Evolutionary conservation across 2,329 filamentous ascomycete genomes (phyloP).

Genomic region (Colletotrichum tropicicola): DNA sequence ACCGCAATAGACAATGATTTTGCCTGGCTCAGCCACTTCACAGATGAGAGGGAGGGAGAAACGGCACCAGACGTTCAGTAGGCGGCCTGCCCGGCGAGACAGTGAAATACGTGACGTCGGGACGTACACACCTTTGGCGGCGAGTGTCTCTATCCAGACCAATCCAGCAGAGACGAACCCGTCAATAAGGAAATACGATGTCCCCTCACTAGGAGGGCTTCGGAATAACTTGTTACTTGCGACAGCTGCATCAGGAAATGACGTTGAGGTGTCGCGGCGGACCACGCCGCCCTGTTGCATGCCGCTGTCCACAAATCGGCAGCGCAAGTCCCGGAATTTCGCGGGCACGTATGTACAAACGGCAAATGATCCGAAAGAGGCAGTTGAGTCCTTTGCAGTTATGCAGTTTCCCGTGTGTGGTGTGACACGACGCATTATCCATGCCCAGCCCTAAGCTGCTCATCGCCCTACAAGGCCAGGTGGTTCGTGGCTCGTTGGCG

Average conservation of each 20-base stretch:
- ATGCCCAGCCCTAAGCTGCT: conserved; percentile 20
- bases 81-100: background rate
- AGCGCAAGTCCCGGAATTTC: background rate
- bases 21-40: conserved; percentile 7
- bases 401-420: conserved; percentile 17
- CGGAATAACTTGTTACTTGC: background rate
- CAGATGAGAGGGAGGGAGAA: background rate
- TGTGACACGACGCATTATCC: conserved; percentile 10
- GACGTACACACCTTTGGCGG: background rate
- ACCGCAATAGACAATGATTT: background rate
- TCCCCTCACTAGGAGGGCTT: background rate
- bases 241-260: background rate
- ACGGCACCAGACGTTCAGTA: background rate
- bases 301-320: conserved; percentile 1
- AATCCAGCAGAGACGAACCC: background rate
- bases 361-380: conserved; percentile 2
- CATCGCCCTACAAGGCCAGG: conserved; percentile 22
- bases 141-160: background rate
- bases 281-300: conserved; percentile 13
- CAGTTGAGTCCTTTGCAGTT: background rate
- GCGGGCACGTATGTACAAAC: background rate
- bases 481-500: background rate
- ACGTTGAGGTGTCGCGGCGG: conserved; percentile 1
- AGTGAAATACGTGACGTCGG: conserved; percentile 5
- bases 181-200: background rate